phyloP scores from a whole-genome alignment of 1,284 basidiomycete genomes.

The Trichosporon coremiiforme region DNA sequence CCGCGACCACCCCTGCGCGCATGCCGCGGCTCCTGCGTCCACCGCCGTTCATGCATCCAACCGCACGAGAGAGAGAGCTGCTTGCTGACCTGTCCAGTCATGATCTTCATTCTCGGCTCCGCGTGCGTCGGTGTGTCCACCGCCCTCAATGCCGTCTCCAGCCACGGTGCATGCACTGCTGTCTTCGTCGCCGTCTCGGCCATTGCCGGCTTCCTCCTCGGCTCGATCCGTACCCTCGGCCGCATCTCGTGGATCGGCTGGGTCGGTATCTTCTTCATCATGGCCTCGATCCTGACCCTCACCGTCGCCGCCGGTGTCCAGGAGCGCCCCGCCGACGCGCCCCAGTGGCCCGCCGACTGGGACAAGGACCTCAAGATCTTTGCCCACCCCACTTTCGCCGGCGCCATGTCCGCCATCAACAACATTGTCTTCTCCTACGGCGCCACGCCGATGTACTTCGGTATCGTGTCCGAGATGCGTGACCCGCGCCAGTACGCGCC shows the following conservation, averaged over 20 bases:
- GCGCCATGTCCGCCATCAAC: constrained; percentile 45
- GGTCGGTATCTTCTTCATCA: constrained; percentile 43
- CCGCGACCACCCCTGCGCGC: neutral
- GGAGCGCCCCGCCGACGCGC: constrained; percentile 41
- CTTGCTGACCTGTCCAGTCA: constrained; percentile 25
- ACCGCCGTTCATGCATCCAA: neutral
- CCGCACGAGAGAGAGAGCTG: neutral
- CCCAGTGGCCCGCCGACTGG: constrained; percentile 39
- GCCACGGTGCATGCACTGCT: constrained; percentile 35
- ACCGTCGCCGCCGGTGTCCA: constrained; percentile 53
- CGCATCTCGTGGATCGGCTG: constrained; percentile 54
- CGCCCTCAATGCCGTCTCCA: constrained; percentile 35
- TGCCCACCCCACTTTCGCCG: constrained; percentile 38
- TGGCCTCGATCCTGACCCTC: constrained; percentile 52
- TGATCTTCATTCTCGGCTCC: constrained; percentile 40
- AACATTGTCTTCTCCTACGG: constrained; percentile 47
- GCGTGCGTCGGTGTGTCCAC: constrained; percentile 37
- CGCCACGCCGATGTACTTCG: constrained; percentile 45
- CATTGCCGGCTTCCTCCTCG: constrained; percentile 42
- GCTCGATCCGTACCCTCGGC: constrained; percentile 51
- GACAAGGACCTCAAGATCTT: constrained; percentile 44
- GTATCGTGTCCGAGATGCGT: constrained; percentile 52
- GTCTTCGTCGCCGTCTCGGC: constrained; percentile 48
- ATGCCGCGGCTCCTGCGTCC: neutral
- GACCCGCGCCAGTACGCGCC: constrained; percentile 43